Conservation (phyloP, 2,329 filamentous ascomycete genomes). For the Huntiella omanensis region DNA sequence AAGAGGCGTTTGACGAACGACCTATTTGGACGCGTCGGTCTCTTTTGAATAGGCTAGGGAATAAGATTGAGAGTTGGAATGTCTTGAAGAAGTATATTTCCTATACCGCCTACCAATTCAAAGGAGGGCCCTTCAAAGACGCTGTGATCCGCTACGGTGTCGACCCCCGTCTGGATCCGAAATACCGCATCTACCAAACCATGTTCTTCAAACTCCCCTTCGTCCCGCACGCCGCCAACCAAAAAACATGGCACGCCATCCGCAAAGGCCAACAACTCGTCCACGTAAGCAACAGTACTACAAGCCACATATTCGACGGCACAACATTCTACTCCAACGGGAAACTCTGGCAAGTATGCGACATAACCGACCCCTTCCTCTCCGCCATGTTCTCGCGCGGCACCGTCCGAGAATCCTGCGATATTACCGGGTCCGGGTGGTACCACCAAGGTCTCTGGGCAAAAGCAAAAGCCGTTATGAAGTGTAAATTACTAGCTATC, state of each 20-base stretch:
- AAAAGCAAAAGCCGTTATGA: slow-evolving; percentile 75
- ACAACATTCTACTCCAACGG: slow-evolving; percentile 56
- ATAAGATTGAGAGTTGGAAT: slow-evolving; percentile 31
- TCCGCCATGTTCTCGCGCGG: slow-evolving; percentile 44
- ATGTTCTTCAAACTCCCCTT: slow-evolving; percentile 61
- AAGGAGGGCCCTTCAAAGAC: slow-evolving; percentile 80
- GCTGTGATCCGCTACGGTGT: slow-evolving; percentile 69
- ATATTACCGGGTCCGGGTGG: slow-evolving; percentile 55
- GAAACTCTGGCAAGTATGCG: slow-evolving; percentile 87
- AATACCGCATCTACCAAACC: slow-evolving; percentile 71
- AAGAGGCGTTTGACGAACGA: slow-evolving; percentile 47
- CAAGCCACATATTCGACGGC: slow-evolving; percentile 69
- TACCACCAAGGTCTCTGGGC: slow-evolving; percentile 64
- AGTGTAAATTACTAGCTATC: slow-evolving; percentile 59
- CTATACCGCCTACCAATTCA: slow-evolving; percentile 82
- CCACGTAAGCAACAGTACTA: slow-evolving; percentile 21
- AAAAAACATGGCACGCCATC: slow-evolving; percentile 12
- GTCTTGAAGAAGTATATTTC: slow-evolving; percentile 57
- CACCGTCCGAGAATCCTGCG: slow-evolving; percentile 38
- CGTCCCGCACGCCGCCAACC: slow-evolving; percentile 19
- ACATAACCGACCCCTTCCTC: slow-evolving; percentile 68
- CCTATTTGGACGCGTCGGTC: slow-evolving; percentile 78
- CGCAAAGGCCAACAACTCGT: slow-evolving; percentile 19
- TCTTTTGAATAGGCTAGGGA: slow-evolving; percentile 51
- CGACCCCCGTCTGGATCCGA: slow-evolving; percentile 61